phyloP scores from a whole-genome alignment of 768 basidiomycete species.

The Tulasnella sp. region DNA sequence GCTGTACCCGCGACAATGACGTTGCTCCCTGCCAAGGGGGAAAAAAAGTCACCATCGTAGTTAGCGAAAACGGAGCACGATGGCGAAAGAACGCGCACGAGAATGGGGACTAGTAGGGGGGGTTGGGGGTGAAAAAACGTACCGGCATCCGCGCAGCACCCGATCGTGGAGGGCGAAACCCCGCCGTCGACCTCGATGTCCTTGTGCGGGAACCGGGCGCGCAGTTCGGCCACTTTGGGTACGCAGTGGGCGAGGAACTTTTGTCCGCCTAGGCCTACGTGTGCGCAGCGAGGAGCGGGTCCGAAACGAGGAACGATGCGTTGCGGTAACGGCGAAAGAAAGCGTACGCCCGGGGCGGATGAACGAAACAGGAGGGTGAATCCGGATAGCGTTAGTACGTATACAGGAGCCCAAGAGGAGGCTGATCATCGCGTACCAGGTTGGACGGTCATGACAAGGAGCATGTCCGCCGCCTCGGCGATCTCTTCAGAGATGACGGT shows the following conservation, averaged over 20 bases:
- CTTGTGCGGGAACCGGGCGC: slow-evolving; percentile 80
- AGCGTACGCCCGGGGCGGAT: not conserved
- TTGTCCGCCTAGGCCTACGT: slow-evolving; percentile 90
- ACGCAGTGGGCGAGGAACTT: slow-evolving; percentile 91
- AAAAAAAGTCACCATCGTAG: not conserved
- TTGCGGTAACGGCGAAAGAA: not conserved
- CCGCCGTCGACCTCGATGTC: slow-evolving; percentile 99
- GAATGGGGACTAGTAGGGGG: too few relatives aligned
- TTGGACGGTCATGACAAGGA: slow-evolving; percentile 13
- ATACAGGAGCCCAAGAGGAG: too few relatives aligned
- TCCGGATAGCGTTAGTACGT: not conserved
- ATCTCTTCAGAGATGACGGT: slow-evolving; percentile 77
- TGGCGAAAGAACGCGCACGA: too few relatives aligned
- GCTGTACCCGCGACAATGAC: slow-evolving; percentile 98
- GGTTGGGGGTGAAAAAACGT: slow-evolving; percentile 11
- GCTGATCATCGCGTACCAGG: not conserved
- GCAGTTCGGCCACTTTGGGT: slow-evolving; percentile 84
- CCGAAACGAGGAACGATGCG: not conserved
- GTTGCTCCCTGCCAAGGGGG: slow-evolving; percentile 64
- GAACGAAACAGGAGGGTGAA: not conserved
- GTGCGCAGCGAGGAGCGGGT: not conserved
- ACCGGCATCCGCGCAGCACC: slow-evolving; percentile 84
- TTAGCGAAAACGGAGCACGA: too few relatives aligned
- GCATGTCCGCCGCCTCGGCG: slow-evolving; percentile 40
- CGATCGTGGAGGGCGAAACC: slow-evolving; percentile 81